Conservation (phyloP, 2,329 filamentous ascomycete species). For the Epichloe uncinata region DNA sequence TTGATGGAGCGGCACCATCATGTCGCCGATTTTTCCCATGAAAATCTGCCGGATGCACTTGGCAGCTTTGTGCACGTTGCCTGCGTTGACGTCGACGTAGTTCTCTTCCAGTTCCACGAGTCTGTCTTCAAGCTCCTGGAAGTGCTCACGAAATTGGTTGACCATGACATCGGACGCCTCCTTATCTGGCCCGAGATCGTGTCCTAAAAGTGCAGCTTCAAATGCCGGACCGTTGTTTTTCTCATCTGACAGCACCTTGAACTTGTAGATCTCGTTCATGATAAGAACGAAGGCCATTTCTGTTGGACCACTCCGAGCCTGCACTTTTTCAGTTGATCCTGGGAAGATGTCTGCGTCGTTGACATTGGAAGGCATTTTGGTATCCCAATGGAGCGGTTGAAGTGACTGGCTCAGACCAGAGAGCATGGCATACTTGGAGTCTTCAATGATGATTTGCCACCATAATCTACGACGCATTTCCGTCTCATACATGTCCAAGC, state of each 20-base stretch:
- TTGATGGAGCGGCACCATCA: constrained; percentile 33
- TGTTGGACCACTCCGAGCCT: constrained; percentile 41
- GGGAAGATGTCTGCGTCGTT: constrained; percentile 46
- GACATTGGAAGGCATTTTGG: constrained; percentile 41
- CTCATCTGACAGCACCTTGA: constrained; percentile 31
- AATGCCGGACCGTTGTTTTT: constrained; percentile 30
- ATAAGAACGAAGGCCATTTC: constrained; percentile 47
- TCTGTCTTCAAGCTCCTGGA: constrained; percentile 28
- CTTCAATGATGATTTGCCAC: constrained; percentile 50
- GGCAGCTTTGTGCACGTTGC: constrained; percentile 38
- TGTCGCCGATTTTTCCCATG: constrained; percentile 33
- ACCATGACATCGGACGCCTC: constrained; percentile 6
- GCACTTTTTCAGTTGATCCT: constrained; percentile 35
- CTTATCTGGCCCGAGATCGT: constrained; percentile 21
- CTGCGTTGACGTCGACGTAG: constrained; percentile 37
- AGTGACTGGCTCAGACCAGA: constrained; percentile 43
- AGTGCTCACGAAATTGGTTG: constrained; percentile 25
- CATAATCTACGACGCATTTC: constrained; percentile 56
- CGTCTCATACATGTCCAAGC: constrained; percentile 47
- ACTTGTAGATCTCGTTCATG: constrained; percentile 34
- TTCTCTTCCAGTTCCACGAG: constrained; percentile 33
- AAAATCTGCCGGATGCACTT: constrained; percentile 33
- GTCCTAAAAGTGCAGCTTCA: constrained; percentile 35
- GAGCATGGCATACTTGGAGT: constrained; percentile 42
- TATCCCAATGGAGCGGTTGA: constrained; percentile 40